Conservation (phyloP, 257 asterid species). For the Nicotiana tomentosiformis region DNA sequence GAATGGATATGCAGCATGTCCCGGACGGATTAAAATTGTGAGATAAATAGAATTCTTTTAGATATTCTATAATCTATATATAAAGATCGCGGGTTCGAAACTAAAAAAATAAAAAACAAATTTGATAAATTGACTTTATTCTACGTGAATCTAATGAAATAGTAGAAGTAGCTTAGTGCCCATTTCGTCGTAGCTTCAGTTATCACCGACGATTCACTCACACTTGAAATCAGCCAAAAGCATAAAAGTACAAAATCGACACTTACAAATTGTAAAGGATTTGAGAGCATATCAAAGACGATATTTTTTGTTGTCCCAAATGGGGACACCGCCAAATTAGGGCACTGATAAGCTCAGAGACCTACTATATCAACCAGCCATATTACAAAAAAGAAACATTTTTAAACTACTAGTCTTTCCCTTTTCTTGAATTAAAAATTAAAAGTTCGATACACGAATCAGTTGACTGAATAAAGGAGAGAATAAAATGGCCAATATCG, state of each 20-base stretch:
- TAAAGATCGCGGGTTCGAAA: too few species aligned
- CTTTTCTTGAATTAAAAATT: neutral
- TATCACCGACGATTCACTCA: conserved; percentile 2
- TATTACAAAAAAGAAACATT: too few species aligned
- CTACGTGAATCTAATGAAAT: too few species aligned
- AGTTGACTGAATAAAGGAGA: neutral
- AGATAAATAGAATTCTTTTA: too few species aligned
- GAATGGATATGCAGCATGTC: too few species aligned
- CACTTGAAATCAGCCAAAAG: neutral
- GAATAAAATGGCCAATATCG: conserved; percentile 12
- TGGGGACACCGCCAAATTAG: conserved; percentile 40
- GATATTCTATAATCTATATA: too few species aligned
- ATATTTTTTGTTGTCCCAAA: conserved; percentile 29
- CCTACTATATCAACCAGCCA: neutral
- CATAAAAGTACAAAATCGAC: conserved; percentile 8
- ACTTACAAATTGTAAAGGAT: neutral
- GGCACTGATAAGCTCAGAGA: conserved; percentile 26
- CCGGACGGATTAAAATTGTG: too few species aligned
- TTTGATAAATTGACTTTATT: too few species aligned
- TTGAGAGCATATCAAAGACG: conserved; percentile 2
- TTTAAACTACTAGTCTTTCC: neutral
- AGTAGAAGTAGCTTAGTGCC: too few species aligned
- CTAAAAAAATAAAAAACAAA: too few species aligned
- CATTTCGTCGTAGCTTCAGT: neutral
- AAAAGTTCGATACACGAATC: neutral